A percentile compares a stretch with the other conserved stretches of the same genome.
Evolutionary conservation across 2,329 filamentous ascomycete species (phyloP).

Genomic region (Fusarium hostae): DNA sequence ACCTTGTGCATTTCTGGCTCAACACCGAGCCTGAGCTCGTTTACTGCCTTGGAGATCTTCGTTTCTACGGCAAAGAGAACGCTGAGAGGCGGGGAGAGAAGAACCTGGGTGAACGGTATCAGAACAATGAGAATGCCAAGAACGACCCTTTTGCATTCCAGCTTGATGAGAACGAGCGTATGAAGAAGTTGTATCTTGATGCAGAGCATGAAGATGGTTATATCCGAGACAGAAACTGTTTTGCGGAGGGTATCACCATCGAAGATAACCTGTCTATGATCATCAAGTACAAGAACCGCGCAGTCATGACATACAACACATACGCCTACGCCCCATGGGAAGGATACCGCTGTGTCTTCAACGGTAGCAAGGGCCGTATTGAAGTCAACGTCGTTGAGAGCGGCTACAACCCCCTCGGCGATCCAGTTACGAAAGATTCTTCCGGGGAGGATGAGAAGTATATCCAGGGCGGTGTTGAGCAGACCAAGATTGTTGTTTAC

Average conservation of each 20-base stretch:
- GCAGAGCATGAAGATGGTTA: slow-evolving; percentile 73
- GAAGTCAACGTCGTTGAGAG: slow-evolving; percentile 72
- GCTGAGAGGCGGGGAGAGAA: slow-evolving; percentile 64
- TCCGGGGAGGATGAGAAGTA: slow-evolving; percentile 50
- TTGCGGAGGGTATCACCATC: slow-evolving; percentile 71
- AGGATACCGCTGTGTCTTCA: slow-evolving; percentile 67
- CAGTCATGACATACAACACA: slow-evolving; percentile 68
- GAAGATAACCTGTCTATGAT: slow-evolving; percentile 72
- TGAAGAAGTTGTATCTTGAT: slow-evolving; percentile 69
- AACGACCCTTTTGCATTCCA: slow-evolving; percentile 69
- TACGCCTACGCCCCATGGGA: slow-evolving; percentile 72
- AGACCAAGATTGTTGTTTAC: slow-evolving; percentile 60
- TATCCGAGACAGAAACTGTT: slow-evolving; percentile 70
- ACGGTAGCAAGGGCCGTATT: slow-evolving; percentile 66
- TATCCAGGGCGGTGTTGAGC: slow-evolving; percentile 43
- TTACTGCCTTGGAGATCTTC: slow-evolving; percentile 66
- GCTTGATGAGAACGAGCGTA: slow-evolving; percentile 60
- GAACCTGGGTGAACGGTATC: slow-evolving; percentile 61
- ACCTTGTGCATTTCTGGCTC: slow-evolving; percentile 71
- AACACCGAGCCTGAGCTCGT: slow-evolving; percentile 65
- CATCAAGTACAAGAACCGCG: slow-evolving; percentile 66
- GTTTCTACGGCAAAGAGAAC: slow-evolving; percentile 71
- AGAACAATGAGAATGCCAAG: slow-evolving; percentile 61
- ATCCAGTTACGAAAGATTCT: slow-evolving; percentile 57
- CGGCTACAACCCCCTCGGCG: slow-evolving; percentile 68